Conservation (phyloP, 2,329 filamentous ascomycete genomes). For the Aciculosporium take region DNA sequence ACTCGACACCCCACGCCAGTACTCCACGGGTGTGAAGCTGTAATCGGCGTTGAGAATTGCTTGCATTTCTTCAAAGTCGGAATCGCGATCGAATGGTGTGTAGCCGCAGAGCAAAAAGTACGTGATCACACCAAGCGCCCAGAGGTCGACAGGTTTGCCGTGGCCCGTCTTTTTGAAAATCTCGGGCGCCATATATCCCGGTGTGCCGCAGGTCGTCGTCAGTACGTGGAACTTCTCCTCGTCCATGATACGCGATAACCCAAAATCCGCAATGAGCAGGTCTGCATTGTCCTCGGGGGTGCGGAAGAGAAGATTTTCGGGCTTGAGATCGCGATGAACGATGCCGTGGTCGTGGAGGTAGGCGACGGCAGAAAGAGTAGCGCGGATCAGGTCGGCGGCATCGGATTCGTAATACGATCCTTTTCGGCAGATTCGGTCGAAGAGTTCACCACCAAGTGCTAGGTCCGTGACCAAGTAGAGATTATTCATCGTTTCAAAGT, state of each 20-base stretch:
- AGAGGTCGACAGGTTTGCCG: conserved; percentile 94
- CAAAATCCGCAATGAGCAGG: conserved; percentile 92
- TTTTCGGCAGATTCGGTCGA: conserved; percentile 97
- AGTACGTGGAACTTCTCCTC: conserved; percentile 96
- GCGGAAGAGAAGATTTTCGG: conserved; percentile 90
- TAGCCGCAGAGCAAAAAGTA: conserved; percentile 98
- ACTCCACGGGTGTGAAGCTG: conserved; percentile 83
- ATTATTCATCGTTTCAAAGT: conserved; percentile 99
- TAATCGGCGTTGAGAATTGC: conserved; percentile 95
- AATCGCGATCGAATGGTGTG: conserved; percentile 94
- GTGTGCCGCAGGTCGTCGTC: conserved; percentile 93
- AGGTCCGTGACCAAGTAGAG: conserved; percentile 96
- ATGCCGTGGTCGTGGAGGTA: conserved; percentile 98
- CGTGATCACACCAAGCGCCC: conserved; percentile 96
- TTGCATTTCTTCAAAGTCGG: conserved; percentile 98
- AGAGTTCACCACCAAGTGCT: conserved; percentile 88
- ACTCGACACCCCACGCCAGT: conserved; percentile 87
- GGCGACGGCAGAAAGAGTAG: conserved; percentile 90
- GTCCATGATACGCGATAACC: conserved; percentile 92
- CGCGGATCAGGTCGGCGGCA: conserved; percentile 85
- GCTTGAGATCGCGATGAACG: conserved; percentile 93
- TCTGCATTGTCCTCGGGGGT: conserved; percentile 97
- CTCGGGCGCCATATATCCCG: conserved; percentile 97
- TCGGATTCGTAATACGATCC: conserved; percentile 97
- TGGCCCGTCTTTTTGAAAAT: conserved; percentile 99